phyloP scores from a whole-genome alignment of 2,329 filamentous ascomycete genomes.

The Fusarium brachygibbosum region DNA sequence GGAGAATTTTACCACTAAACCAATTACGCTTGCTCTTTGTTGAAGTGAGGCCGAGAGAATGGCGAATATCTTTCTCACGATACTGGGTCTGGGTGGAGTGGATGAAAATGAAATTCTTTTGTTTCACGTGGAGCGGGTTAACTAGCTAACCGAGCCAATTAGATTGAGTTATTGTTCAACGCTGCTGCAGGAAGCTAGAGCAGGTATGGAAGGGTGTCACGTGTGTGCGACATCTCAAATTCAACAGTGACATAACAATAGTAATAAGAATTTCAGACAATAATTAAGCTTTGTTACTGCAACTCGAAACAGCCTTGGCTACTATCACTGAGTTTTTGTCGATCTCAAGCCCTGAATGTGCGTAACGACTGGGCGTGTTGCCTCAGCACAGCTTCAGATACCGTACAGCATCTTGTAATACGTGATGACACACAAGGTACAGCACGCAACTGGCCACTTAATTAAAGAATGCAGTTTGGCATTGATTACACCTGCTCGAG shows the following conservation, averaged over 20 bases:
- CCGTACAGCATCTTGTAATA: too few species aligned
- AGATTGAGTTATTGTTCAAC: accelerated
- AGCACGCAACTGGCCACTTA: background rate
- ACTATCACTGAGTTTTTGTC: background rate
- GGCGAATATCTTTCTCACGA: background rate
- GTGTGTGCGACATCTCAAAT: background rate
- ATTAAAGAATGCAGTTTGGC: background rate
- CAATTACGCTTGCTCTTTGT: conserved; percentile 32
- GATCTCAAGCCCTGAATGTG: accelerated
- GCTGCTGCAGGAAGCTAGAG: background rate
- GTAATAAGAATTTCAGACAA: background rate
- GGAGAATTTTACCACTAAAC: conserved; percentile 40
- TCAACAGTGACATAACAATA: background rate
- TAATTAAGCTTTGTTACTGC: background rate
- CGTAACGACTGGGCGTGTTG: background rate
- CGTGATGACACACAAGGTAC: background rate
- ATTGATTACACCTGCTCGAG: background rate
- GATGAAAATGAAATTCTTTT: background rate
- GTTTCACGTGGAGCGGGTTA: background rate
- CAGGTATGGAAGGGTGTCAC: background rate
- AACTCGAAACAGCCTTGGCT: background rate
- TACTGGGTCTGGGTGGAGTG: conserved; percentile 9
- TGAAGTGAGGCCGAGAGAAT: background rate
- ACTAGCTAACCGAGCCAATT: conserved; percentile 5
- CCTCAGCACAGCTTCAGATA: background rate